Percentiles rank a stretch among this genome's conserved stretches.
phyloP scores from a whole-genome alignment of 768 basidiomycete species.

The Collybiopsis confluens region DNA sequence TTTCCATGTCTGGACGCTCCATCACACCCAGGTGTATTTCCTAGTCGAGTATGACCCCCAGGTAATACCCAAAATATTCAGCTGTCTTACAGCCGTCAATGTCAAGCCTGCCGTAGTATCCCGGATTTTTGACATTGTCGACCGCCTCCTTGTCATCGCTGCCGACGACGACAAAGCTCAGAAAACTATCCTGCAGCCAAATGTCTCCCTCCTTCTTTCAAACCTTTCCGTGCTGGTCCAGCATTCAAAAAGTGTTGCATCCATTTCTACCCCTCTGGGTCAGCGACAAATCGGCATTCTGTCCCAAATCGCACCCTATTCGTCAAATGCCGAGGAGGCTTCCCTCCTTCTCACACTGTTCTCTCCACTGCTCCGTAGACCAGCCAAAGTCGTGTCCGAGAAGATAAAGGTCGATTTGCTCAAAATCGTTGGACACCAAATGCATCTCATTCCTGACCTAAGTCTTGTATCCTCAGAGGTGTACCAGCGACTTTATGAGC shows the following conservation, averaged over 20 bases:
- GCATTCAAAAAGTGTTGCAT: slow-evolving; percentile 45
- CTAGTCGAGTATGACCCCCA: slow-evolving; percentile 66
- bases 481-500: slow-evolving; percentile 51
- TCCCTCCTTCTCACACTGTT: slow-evolving; percentile 68
- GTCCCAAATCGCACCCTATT: slow-evolving; percentile 73
- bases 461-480: slow-evolving; percentile 36
- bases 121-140: slow-evolving; percentile 82
- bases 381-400: slow-evolving; percentile 74
- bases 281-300: slow-evolving; percentile 83
- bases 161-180: slow-evolving; percentile 45
- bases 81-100: slow-evolving; percentile 74
- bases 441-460: slow-evolving; percentile 66
- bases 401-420: slow-evolving; percentile 82
- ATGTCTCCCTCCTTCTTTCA: slow-evolving; percentile 65
- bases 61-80: slow-evolving; percentile 74
- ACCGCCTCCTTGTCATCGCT: slow-evolving; percentile 58
- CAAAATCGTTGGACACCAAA: slow-evolving; percentile 59
- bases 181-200: slow-evolving; percentile 58
- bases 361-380: slow-evolving; percentile 74
- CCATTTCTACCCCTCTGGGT: slow-evolving; percentile 58
- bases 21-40: slow-evolving; percentile 51
- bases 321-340: slow-evolving; percentile 68
- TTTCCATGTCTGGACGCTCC: slow-evolving; percentile 71
- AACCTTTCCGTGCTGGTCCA: slow-evolving; percentile 71
- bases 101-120: slow-evolving; percentile 84